A percentile compares a stretch with the other conserved stretches of the same genome.
These are phyloP conservation scores for Melanogaster broomeanus DNA, from an alignment of 768 basidiomycete species.

Conservation along the genomic window DNA sequence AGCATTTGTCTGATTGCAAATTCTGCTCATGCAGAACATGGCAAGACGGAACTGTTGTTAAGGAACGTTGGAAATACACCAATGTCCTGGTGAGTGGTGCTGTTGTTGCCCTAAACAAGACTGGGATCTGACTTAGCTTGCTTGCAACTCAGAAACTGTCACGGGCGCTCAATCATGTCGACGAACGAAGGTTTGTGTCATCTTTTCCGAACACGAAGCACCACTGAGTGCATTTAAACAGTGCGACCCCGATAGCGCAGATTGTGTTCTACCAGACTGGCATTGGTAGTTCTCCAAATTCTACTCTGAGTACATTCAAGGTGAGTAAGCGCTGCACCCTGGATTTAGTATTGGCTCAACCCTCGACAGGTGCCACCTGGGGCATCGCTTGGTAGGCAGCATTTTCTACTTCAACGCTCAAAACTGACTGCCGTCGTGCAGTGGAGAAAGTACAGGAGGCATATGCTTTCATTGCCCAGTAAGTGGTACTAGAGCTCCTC, in stretches of 20 bases:
- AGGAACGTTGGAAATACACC: slow-evolving; percentile 50
- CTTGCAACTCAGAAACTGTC: slow-evolving; percentile 49
- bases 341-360: slow-evolving; percentile 3
- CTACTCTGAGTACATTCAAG: slow-evolving; percentile 62
- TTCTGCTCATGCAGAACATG: slow-evolving; percentile 52
- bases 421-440: slow-evolving; percentile 27
- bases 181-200: slow-evolving; percentile 39
- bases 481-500: slow-evolving; percentile 28
- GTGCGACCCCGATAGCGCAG: slow-evolving; percentile 50
- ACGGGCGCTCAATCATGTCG: slow-evolving; percentile 51
- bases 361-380: slow-evolving; percentile 60
- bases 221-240: slow-evolving; percentile 11
- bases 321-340: slow-evolving; percentile 32
- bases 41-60: slow-evolving; percentile 60
- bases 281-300: slow-evolving; percentile 58
- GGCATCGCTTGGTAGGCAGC: slow-evolving; percentile 51
- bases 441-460: slow-evolving; percentile 77
- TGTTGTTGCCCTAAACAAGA: background rate
- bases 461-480: slow-evolving; percentile 82
- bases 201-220: background rate
- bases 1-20: background rate
- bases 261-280: slow-evolving; percentile 68
- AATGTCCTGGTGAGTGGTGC: slow-evolving; percentile 50
- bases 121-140: background rate
- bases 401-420: background rate